Conservation (phyloP, 768 basidiomycete genomes). For the Coprinopsis marcescibilis region DNA sequence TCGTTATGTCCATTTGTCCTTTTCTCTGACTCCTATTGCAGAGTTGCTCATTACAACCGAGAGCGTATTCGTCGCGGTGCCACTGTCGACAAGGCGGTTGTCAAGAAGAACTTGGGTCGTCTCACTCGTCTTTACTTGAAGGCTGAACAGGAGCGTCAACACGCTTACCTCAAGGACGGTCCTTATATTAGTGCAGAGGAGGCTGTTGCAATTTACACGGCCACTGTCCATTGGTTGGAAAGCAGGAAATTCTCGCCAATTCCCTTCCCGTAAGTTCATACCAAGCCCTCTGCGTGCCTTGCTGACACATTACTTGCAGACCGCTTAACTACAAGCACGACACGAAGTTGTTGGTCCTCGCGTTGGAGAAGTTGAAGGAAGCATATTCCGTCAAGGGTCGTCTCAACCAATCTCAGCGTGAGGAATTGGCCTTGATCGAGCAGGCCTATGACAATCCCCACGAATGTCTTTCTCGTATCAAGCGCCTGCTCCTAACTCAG, state of each 20-base stretch:
- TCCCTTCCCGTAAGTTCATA: conserved; percentile 82
- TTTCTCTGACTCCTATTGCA: conserved; percentile 22
- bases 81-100: conserved; percentile 96
- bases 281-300: not conserved
- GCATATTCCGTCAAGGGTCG: conserved; percentile 98
- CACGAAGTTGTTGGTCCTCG: conserved; percentile 93
- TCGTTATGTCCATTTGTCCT: not conserved
- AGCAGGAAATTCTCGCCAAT: conserved; percentile 97
- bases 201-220: conserved; percentile 97
- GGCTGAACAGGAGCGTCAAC: conserved; percentile 98
- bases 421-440: conserved; percentile 96
- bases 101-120: conserved; percentile 98
- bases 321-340: conserved; percentile 99
- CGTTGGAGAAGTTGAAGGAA: conserved; percentile 97
- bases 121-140: conserved; percentile 97
- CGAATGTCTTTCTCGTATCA: conserved; percentile 97
- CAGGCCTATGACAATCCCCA: conserved; percentile 99
- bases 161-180: conserved; percentile 98
- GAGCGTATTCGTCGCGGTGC: conserved; percentile 96
- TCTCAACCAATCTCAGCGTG: conserved; percentile 95
- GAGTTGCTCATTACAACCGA: conserved; percentile 95
- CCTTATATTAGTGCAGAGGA: conserved; percentile 99
- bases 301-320: conserved; percentile 26
- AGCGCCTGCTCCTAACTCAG: conserved; percentile 92
- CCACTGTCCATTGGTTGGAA: conserved; percentile 98